Evolutionary conservation across 257 asterid genomes (phyloP).

Genomic region (Solanum microdontum): DNA sequence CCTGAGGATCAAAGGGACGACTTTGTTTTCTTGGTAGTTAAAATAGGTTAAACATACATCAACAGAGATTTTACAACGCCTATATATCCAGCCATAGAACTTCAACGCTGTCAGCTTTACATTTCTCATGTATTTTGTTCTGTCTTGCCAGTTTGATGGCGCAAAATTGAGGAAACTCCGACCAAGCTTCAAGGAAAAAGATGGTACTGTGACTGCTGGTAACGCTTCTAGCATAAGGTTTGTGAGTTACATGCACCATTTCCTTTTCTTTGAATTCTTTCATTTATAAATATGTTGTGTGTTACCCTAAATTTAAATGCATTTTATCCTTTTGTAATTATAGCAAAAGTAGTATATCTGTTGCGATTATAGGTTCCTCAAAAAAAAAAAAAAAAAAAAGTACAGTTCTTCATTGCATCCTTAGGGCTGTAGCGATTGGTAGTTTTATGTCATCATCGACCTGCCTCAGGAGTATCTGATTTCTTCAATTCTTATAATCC

Average conservation of each 20-base stretch:
- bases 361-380: background rate
- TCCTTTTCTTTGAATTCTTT: background rate
- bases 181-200: constrained; percentile 95
- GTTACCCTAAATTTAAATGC: background rate
- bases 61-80: background rate
- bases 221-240: constrained; percentile 98
- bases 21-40: background rate
- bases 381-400: background rate
- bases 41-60: background rate
- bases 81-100: background rate
- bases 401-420: background rate
- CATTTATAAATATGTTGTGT: background rate
- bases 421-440: background rate
- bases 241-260: background rate
- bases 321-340: background rate
- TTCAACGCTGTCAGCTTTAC: background rate
- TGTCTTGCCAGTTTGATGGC: constrained; percentile 68
- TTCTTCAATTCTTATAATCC: background rate
- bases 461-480: background rate
- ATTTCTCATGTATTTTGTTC: background rate
- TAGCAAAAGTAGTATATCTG: background rate
- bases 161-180: constrained; percentile 88
- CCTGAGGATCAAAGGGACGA: background rate
- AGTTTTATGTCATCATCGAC: background rate
- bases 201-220: constrained; percentile 95